A percentile compares a stretch with the other conserved stretches of the same genome.
Evolutionary conservation across 2,329 filamentous ascomycete species (phyloP).

Genomic region (Pseudogymnoascus sp.): DNA sequence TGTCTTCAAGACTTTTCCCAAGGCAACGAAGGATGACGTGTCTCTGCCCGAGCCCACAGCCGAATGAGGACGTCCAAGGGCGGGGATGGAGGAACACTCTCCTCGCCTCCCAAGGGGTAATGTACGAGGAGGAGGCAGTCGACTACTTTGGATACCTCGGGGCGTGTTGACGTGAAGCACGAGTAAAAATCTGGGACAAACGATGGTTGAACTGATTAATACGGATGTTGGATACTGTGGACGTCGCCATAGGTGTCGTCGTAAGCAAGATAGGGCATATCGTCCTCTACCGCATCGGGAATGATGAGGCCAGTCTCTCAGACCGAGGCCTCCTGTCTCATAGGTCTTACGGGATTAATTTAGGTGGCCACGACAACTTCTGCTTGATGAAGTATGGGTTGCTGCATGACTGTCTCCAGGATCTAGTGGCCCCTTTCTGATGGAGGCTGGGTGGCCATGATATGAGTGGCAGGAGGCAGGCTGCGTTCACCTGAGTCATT

Average conservation of each 20-base stretch:
- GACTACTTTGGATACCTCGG: background rate
- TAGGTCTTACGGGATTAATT: no score
- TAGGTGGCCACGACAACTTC: no score
- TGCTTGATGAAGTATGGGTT: no score
- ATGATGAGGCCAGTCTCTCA: constrained; percentile 21
- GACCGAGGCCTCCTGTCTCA: constrained; percentile 12
- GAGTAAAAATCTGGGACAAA: constrained; percentile 59
- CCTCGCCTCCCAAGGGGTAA: constrained; percentile 57
- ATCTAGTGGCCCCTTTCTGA: no score
- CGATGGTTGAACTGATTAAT: constrained; percentile 63
- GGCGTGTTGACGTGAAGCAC: constrained; percentile 46
- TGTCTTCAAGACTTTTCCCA: no score
- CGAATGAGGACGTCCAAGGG: no score
- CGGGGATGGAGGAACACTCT: background rate
- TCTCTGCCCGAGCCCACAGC: no score
- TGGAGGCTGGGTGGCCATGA: no score
- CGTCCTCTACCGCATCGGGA: constrained; percentile 18
- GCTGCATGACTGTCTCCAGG: no score
- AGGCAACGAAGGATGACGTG: no score
- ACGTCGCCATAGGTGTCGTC: constrained; percentile 33
- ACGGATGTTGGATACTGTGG: constrained; percentile 55
- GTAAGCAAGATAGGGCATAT: constrained; percentile 31
- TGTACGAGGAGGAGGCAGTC: constrained; percentile 46
- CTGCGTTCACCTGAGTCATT: background rate
- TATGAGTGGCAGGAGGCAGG: no score